A percentile compares a stretch with the other conserved stretches of the same genome.
phyloP scores from a whole-genome alignment of 345 rosid species.

The Gynandropsis gynandra region DNA sequence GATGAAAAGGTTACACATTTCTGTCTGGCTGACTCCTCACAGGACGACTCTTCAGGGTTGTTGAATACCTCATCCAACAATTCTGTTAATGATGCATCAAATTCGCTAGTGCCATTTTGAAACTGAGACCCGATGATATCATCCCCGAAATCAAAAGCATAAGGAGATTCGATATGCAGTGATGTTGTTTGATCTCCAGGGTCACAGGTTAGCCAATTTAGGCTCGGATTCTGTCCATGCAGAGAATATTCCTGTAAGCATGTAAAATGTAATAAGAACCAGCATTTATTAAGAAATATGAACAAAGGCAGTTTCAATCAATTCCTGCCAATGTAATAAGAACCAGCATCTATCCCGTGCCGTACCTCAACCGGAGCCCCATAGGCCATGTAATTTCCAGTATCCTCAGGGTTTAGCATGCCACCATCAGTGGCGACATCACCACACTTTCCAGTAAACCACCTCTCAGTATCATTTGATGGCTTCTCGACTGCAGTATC shows the following conservation, averaged over 20 bases:
- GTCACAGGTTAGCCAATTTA: constrained; percentile 23
- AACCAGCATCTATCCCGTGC: constrained; percentile 1
- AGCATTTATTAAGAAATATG: not conserved
- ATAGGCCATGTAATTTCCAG: constrained; percentile 37
- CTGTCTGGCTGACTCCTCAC: constrained; percentile 35
- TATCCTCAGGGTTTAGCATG: constrained; percentile 33
- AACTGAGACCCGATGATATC: constrained; percentile 29
- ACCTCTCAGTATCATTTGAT: constrained; percentile 20
- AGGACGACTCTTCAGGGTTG: constrained; percentile 35
- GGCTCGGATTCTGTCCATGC: constrained; percentile 17
- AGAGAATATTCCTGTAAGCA: constrained; percentile 25
- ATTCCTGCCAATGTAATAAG: not conserved
- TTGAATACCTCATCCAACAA: constrained; percentile 44
- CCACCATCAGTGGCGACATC: constrained; percentile 21
- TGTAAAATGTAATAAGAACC: not conserved
- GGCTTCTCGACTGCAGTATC: constrained; percentile 19
- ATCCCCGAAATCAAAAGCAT: constrained; percentile 55
- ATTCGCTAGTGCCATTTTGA: constrained; percentile 51
- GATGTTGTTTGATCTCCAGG: constrained; percentile 33
- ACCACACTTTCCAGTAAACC: constrained; percentile 25
- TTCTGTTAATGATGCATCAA: constrained; percentile 37
- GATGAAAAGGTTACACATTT: constrained; percentile 25
- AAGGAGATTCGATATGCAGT: constrained; percentile 38
- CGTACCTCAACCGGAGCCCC: constrained; percentile 35
- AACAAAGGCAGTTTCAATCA: not conserved